Evolutionary conservation across 129 eudicot genomes (phyloP).

Genomic region (Solidago caesia): DNA sequence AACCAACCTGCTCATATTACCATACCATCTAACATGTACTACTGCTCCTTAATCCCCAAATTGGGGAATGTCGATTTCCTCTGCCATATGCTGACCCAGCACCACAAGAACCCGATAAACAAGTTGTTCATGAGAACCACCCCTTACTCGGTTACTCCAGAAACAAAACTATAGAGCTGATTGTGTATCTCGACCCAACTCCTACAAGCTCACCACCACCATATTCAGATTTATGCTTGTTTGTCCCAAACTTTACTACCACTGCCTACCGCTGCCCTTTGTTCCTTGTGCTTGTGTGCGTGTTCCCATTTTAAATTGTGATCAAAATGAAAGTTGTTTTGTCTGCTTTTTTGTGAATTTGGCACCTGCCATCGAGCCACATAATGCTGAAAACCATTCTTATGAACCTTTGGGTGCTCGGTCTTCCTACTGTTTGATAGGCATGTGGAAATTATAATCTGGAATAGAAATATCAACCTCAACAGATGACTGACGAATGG

Average conservation of each 20-base stretch:
- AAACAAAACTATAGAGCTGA: constrained; percentile 59
- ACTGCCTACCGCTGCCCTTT: constrained; percentile 31
- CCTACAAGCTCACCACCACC: constrained; percentile 35
- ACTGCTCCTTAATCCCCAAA: not conserved
- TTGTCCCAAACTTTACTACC: constrained; percentile 51
- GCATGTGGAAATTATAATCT: not conserved
- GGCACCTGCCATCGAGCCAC: constrained; percentile 50
- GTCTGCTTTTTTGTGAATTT: constrained; percentile 34
- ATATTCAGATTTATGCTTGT: constrained; percentile 40
- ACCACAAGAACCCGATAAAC: constrained; percentile 45
- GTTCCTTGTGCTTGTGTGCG: constrained; percentile 39
- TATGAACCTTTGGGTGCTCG: constrained; percentile 30
- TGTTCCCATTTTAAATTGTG: constrained; percentile 39
- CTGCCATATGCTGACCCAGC: constrained; percentile 53
- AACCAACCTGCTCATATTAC: too few relatives aligned
- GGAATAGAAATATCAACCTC: constrained; percentile 30
- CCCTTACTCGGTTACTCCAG: constrained; percentile 41
- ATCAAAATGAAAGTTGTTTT: constrained; percentile 39
- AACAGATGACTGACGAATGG: constrained; percentile 25
- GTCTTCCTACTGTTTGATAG: constrained; percentile 18
- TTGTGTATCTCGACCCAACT: constrained; percentile 83
- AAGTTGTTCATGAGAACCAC: constrained; percentile 42
- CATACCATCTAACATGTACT: not conserved
- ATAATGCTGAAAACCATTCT: constrained; percentile 26
- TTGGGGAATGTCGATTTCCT: not conserved